phyloP scores from a whole-genome alignment of 116 monocot species.

The Posidonia oceanica region DNA sequence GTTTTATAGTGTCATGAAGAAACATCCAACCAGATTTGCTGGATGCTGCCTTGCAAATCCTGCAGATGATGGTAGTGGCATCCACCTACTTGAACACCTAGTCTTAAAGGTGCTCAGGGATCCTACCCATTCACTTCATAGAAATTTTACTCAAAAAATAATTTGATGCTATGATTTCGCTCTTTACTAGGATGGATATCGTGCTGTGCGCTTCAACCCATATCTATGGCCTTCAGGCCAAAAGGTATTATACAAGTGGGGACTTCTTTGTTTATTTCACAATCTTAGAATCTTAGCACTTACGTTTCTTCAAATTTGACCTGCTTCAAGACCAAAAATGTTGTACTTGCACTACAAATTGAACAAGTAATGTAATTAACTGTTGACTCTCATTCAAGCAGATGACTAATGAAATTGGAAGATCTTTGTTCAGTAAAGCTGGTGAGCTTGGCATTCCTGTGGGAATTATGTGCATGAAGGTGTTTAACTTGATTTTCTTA shows the following conservation, averaged over 20 bases:
- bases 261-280: not conserved
- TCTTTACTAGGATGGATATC: constrained; percentile 60
- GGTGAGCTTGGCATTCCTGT: constrained; percentile 79
- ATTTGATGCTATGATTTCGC: not conserved
- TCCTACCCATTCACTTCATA: not conserved
- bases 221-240: constrained; percentile 82
- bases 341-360: not conserved
- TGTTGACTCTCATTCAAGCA: constrained; percentile 10
- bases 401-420: constrained; percentile 87
- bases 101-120: constrained; percentile 35
- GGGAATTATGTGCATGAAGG: constrained; percentile 80
- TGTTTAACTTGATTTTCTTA: constrained; percentile 1
- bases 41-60: constrained; percentile 97
- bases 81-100: constrained; percentile 54
- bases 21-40: constrained; percentile 63
- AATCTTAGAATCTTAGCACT: no score
- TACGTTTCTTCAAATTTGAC: no score
- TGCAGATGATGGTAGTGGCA: constrained; percentile 61
- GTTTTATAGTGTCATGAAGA: constrained; percentile 56
- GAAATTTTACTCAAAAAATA: not conserved
- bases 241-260: constrained; percentile 38
- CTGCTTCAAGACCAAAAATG: no score
- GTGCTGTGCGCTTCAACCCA: constrained; percentile 81
- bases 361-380: not conserved
- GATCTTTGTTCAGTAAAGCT: constrained; percentile 62